Percentiles rank a stretch among this genome's conserved stretches.
phyloP scores from a whole-genome alignment of 441 rosid genomes.

The Biscutella laevigata region DNA sequence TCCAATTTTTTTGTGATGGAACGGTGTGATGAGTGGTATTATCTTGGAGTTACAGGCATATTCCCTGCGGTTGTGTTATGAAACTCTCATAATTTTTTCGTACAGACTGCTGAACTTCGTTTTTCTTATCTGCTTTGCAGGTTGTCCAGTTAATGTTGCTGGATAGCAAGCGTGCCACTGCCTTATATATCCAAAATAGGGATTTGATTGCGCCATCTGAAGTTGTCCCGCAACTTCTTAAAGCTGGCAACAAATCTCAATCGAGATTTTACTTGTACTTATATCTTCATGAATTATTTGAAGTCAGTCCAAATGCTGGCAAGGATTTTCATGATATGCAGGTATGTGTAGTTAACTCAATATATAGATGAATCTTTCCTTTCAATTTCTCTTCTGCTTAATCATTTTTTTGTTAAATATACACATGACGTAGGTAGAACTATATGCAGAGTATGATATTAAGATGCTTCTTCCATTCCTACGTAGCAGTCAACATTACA shows the following conservation, averaged over 20 bases:
- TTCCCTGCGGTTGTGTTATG: slow-evolving; percentile 15
- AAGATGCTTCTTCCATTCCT: slow-evolving; percentile 97
- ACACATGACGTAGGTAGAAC: slow-evolving; percentile 58
- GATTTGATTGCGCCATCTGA: slow-evolving; percentile 77
- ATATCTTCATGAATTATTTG: slow-evolving; percentile 80
- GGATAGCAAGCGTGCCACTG: slow-evolving; percentile 75
- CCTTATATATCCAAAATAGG: slow-evolving; percentile 72
- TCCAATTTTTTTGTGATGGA: background rate
- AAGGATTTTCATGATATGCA: slow-evolving; percentile 96
- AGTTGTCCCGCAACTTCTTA: slow-evolving; percentile 67
- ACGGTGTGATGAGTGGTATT: background rate
- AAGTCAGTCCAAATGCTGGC: slow-evolving; percentile 73
- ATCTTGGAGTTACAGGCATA: slow-evolving; percentile 4
- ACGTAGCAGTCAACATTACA: slow-evolving; percentile 96
- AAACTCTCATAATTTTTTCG: background rate
- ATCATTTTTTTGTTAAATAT: background rate
- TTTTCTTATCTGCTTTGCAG: slow-evolving; percentile 35
- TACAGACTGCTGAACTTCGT: background rate
- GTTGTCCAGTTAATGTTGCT: slow-evolving; percentile 86
- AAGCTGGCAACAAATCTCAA: slow-evolving; percentile 53
- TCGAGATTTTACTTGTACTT: slow-evolving; percentile 77
- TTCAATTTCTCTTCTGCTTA: slow-evolving; percentile 1
- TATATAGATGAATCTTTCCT: background rate
- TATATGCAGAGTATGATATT: slow-evolving; percentile 85
- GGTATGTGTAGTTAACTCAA: slow-evolving; percentile 35